These are phyloP conservation scores for Urochloa ruziziensis DNA, from an alignment of 176 grass and related monocot genomes.

Conservation along the genomic window DNA sequence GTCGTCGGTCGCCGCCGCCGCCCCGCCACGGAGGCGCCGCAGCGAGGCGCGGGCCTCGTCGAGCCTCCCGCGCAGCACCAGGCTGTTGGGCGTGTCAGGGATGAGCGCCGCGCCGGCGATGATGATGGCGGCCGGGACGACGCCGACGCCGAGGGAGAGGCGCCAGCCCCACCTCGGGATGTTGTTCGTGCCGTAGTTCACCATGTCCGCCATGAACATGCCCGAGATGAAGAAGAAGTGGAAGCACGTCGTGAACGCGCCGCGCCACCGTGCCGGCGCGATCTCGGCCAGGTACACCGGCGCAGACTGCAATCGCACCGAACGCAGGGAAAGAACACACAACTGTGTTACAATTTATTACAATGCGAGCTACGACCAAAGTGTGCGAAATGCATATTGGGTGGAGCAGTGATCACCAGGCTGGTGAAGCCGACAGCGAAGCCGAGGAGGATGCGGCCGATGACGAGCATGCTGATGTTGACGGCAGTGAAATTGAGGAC, in stretches of 20 bases:
- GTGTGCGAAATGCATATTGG: background rate
- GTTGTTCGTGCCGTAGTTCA: slow-evolving; percentile 53
- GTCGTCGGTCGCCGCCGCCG: no score
- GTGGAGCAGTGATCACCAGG: slow-evolving; percentile 6
- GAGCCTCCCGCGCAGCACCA: slow-evolving; percentile 49
- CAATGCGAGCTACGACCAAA: background rate
- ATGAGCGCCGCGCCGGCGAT: slow-evolving; percentile 44
- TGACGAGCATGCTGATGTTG: slow-evolving; percentile 78
- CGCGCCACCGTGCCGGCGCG: slow-evolving; percentile 66
- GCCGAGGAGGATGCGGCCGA: slow-evolving; percentile 86
- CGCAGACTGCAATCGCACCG: slow-evolving; percentile 31
- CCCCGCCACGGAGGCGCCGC: slow-evolving; percentile 39
- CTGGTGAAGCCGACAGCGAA: slow-evolving; percentile 90
- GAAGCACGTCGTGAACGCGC: slow-evolving; percentile 64
- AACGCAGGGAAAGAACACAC: background rate
- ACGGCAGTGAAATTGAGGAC: slow-evolving; percentile 56
- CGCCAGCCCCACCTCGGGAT: slow-evolving; percentile 65
- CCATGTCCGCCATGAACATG: slow-evolving; percentile 61
- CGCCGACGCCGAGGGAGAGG: slow-evolving; percentile 57
- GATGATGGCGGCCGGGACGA: slow-evolving; percentile 41
- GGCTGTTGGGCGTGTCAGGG: slow-evolving; percentile 67
- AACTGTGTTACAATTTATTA: background rate
- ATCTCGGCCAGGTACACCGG: slow-evolving; percentile 81
- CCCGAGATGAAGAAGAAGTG: slow-evolving; percentile 69
- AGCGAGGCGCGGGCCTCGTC: slow-evolving; percentile 47